phyloP scores from a whole-genome alignment of 805 yeast species.

The Saturnispora sanitii region DNA sequence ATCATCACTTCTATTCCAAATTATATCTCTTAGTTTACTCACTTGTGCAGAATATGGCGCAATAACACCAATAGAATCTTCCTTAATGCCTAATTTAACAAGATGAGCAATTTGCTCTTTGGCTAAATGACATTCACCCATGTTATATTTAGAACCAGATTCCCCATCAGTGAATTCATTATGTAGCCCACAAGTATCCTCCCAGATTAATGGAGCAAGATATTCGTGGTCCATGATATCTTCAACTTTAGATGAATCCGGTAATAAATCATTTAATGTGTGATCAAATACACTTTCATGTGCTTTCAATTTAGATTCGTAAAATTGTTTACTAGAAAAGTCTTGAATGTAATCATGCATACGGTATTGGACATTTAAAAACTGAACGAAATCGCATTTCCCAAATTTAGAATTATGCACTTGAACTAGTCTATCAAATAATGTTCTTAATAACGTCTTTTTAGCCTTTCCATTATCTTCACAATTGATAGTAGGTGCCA shows the following conservation, averaged over 20 bases:
- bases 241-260: not conserved
- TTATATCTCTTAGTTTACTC: constrained; percentile 38
- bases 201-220: constrained; percentile 56
- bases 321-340: constrained; percentile 62
- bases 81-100: constrained; percentile 40
- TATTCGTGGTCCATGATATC: not conserved
- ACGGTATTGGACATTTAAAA: constrained; percentile 75
- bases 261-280: constrained; percentile 42
- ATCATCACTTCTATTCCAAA: constrained; percentile 23
- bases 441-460: constrained; percentile 45
- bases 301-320: constrained; percentile 54
- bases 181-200: constrained; percentile 84
- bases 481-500: constrained; percentile 78
- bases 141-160: constrained; percentile 56
- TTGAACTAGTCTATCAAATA: constrained; percentile 70
- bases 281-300: constrained; percentile 45
- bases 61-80: constrained; percentile 66
- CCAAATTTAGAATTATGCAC: constrained; percentile 28
- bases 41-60: constrained; percentile 92
- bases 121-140: constrained; percentile 62
- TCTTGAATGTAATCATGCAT: constrained; percentile 75
- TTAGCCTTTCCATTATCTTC: constrained; percentile 26
- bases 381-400: constrained; percentile 34
- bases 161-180: constrained; percentile 40
- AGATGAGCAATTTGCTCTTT: constrained; percentile 45